phyloP scores from a whole-genome alignment of 139 green algal species.

The Medakamo hakoo region DNA sequence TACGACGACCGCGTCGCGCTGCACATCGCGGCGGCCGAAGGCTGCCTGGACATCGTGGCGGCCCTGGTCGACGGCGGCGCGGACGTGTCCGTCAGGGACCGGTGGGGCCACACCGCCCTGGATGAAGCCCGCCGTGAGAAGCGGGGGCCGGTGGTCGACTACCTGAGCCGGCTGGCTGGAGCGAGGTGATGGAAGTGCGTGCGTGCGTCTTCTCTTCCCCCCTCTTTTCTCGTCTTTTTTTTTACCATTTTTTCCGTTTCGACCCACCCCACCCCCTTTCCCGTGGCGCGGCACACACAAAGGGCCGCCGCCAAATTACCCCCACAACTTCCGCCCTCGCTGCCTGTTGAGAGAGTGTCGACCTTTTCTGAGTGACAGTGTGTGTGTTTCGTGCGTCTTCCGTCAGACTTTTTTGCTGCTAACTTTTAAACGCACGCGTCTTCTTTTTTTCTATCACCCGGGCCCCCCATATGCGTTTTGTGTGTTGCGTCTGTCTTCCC shows the following conservation, averaged over 20 bases:
- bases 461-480: neutral
- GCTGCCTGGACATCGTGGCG: constrained; percentile 28
- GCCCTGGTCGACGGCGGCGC: constrained; percentile 18
- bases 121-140: constrained; percentile 28
- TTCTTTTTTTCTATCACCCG: neutral
- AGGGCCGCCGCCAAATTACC: too few relatives aligned
- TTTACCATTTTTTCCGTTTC: neutral
- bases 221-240: neutral
- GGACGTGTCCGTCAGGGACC: constrained; percentile 6
- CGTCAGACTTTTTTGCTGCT: neutral
- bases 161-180: neutral
- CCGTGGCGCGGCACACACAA: too few relatives aligned
- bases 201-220: too few relatives aligned
- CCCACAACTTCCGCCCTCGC: too few relatives aligned
- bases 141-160: constrained; percentile 2
- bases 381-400: too few relatives aligned
- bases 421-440: too few relatives aligned
- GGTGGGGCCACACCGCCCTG: constrained; percentile 28
- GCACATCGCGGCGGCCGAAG: constrained; percentile 43
- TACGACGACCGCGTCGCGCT: constrained; percentile 42
- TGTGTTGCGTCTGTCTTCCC: neutral
- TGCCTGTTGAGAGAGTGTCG: too few relatives aligned
- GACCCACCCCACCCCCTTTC: too few relatives aligned
- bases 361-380: too few relatives aligned
- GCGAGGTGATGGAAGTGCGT: neutral